Base-by-base conservation (phyloP, 257 asterid genomes). In the Capsicum rhomboideum region DNA sequence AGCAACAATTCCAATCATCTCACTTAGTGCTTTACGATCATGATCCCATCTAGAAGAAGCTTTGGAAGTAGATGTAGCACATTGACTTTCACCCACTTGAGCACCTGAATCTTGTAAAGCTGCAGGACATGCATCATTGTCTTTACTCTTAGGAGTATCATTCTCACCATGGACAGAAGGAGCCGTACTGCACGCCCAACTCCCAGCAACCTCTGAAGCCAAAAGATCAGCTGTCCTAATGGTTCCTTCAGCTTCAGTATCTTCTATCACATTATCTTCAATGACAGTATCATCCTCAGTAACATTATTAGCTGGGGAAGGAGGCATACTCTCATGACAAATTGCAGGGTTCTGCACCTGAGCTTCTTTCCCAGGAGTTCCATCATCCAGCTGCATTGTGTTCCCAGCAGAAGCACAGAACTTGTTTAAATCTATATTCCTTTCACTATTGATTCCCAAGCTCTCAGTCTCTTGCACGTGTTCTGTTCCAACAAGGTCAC, bases 161-260 rank as follows among this genome's bases (percentile, higher is more conserved):
- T 94, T 91, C 84, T 94, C 99, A 55, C 95, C 98, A 44, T 92
- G 94, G 82, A 88, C 91, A 0, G 98, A 94, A 82, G 98, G 98
- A 83, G 94, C 97, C 0, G 99, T 91, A 90, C 97, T 93, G 86
- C 89, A 89, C 3, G 95, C 99, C 98, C 99, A 94, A 90, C 99
- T 97, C 75, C 99, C 98, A 13, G 90, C 90, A 84, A 87, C 97
- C 89, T 95, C 99, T 1, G 99, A 94, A 53, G 98, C 93, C 91
- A 95, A 84, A 71, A 97, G 97, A 86, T 95, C 98, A 2, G 91
- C 50, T 3, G 98, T 93, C 87, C 79, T 91, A 67, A 95, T 88
- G 78, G 91, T 91, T 61, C 90, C 92, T 52, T 89, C 95, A 85
- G 85, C 93, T 88, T 95, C 94, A n/a, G 97, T 91, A 83, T 94